Percentiles rank a stretch among this genome's conserved stretches.
Evolutionary conservation across 2,329 filamentous ascomycete species (phyloP).

Genomic region (Alternaria gansuensis): DNA sequence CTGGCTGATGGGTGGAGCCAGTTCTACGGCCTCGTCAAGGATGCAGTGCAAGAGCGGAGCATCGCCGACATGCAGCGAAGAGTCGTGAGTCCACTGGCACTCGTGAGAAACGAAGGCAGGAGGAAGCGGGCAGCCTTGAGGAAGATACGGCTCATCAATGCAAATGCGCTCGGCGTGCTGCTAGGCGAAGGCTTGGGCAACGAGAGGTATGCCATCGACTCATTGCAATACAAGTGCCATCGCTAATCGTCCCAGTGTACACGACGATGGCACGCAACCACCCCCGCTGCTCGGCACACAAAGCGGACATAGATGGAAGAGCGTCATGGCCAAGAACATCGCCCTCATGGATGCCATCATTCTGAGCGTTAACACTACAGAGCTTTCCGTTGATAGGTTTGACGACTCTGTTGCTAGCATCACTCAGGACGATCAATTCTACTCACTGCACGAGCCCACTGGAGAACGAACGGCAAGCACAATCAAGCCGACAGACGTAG

Average conservation of each 20-base stretch:
- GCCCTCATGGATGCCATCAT: constrained; percentile 87
- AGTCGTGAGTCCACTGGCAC: constrained; percentile 79
- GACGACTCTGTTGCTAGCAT: constrained; percentile 65
- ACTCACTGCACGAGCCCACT: constrained; percentile 53
- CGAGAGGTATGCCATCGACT: constrained; percentile 48
- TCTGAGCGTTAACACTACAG: constrained; percentile 71
- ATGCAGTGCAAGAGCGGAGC: constrained; percentile 76
- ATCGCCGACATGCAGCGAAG: constrained; percentile 74
- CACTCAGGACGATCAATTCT: constrained; percentile 62
- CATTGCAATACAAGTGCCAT: background rate
- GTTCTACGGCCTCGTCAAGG: constrained; percentile 83
- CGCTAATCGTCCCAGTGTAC: constrained; percentile 63
- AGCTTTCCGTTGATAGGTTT: constrained; percentile 63
- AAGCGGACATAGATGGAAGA: constrained; percentile 69
- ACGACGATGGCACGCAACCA: constrained; percentile 64
- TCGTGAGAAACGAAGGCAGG: constrained; percentile 77
- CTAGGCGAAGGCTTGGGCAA: constrained; percentile 82
- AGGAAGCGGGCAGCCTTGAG: constrained; percentile 76
- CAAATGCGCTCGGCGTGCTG: constrained; percentile 85
- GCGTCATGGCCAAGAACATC: constrained; percentile 80
- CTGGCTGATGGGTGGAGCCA: constrained; percentile 60
- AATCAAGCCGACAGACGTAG: constrained; percentile 64
- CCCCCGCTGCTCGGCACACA: constrained; percentile 56
- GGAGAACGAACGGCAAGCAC: constrained; percentile 47
- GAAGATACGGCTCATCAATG: constrained; percentile 79